Evolutionary conservation across 2,329 filamentous ascomycete species (phyloP), one percentile per base, ranked within the genome.

Genomic region (Trichoderma hamatum): DNA sequence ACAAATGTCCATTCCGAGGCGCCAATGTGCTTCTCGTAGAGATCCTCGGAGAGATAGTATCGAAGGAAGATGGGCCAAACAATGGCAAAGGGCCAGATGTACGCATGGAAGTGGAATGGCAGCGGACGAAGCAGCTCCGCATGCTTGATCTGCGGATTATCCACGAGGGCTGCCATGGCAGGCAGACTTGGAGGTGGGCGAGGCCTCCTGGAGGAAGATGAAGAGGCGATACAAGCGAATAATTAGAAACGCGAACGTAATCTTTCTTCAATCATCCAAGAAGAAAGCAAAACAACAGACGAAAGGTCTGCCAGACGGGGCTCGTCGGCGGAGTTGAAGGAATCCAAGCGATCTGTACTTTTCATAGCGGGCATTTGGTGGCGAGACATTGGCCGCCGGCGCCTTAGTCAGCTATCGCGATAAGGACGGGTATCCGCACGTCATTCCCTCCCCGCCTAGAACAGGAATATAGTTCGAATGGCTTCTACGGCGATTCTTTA

Each of bases 1-100:
- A 99, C 93, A 78, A 97, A 97, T 0, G 96, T 98, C 95, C 96
- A 99, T 85, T 99, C 96, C 74, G 92, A 90, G n/a, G 91, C 94
- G 75, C 92, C 89, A 72, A 99, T 96, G 83, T 98, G 90, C 78
- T 90, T 91, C 73, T 97, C 91, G 81, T 99, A 99, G 73, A 92
- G 89, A 66, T 93, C 90, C 71, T 89, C 85, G 26, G 89, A 91
- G 66, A 97, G 88, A 80, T 97, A 98, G 80, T 94, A 89, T 79
- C 92, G 89, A 73, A 97, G 88, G 81, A 98, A 98, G 75, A 92
- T 83, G 64, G 96, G 96, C 94, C 96, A 99, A 76, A 94, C 84
- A 74, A 97, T 89, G 70, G 90, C 84, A 77, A 97, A 99, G 0
- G 96, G 96, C 93, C 93, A 97, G 75, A 97, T 82, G 79, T 99